Base-by-base conservation (phyloP, 495 filamentous ascomycete species). In the Cercophora sp. region DNA sequence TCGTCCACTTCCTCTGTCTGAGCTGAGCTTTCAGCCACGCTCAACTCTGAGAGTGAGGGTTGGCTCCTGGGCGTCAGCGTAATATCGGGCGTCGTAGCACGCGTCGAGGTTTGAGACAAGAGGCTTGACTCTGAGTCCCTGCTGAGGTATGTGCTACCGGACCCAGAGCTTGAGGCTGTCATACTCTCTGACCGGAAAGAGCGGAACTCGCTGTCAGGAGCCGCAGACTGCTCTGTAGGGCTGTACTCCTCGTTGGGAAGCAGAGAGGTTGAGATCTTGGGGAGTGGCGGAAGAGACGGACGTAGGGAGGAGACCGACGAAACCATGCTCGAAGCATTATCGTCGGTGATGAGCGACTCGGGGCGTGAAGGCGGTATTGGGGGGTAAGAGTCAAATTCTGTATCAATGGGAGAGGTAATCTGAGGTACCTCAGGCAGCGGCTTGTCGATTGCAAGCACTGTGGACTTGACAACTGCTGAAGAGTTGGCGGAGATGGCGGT, bases 71-170 rank as follows among this genome's bases (percentile, higher is more conserved):
- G 68, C 19, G 52, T 70, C 50, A 63, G 66, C 5, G 69, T 63
- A 52, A 64, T 70, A 48, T 96, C 92, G 29, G 92, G 92, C 0
- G 90, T 95, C 24, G 91, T 96, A 32, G 91, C 91, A 40, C 91
- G 78, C 1, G 92, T 96, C 13, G 92, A 97, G 2, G 82, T 82
- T 62, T 85, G 83, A 8, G 91, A 96, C 5, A 91, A 63, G 32
- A 85, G 76, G 61, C 88, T 93, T 57, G 83, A 82, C 60, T 92
- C 89, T 1, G 90, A 95, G 57, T 89, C 87, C 27, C 87, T 83
- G 69, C 85, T 87, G 49, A 83, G 76, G 60, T 87, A 89, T 2
- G 87, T 93, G 67, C 84, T 88, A 60, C 79, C 85, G 27, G 72
- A 79, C 24, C 76, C 77, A 13, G 76, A 68, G 56, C 74, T 81